Evolutionary conservation across 768 basidiomycete genomes (phyloP).

Genomic region (Mrakia frigida): DNA sequence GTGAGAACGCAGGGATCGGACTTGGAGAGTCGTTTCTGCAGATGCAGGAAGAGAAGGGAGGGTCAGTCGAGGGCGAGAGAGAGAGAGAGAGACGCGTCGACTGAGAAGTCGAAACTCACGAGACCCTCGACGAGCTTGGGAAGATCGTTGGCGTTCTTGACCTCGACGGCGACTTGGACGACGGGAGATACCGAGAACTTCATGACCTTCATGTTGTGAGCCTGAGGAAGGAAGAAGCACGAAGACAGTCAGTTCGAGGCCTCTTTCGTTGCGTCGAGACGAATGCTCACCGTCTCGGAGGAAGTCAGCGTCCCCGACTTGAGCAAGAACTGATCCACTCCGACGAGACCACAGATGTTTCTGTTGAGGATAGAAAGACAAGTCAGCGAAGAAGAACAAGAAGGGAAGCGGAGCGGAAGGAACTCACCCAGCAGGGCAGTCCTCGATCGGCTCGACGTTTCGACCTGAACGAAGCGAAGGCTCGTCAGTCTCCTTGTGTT

Average conservation of each 20-base stretch:
- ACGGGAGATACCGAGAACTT: slow-evolving; percentile 99
- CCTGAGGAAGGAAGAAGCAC: slow-evolving; percentile 40
- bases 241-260: no score
- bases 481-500: no score
- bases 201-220: slow-evolving; percentile 99
- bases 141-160: slow-evolving; percentile 98
- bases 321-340: slow-evolving; percentile 99
- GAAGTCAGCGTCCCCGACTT: slow-evolving; percentile 98
- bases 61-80: slow-evolving; percentile 39
- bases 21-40: slow-evolving; percentile 88
- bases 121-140: slow-evolving; percentile 99
- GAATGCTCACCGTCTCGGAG: slow-evolving; percentile 62
- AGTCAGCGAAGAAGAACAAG: no score
- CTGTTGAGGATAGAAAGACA: slow-evolving; percentile 39
- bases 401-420: background rate
- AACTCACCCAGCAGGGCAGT: slow-evolving; percentile 72
- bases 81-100: slow-evolving; percentile 96
- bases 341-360: slow-evolving; percentile 98
- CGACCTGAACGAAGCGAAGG: slow-evolving; percentile 50
- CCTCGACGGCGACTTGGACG: slow-evolving; percentile 97
- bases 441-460: slow-evolving; percentile 95
- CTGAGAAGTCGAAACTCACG: slow-evolving; percentile 99
- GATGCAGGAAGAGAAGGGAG: no score
- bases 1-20: slow-evolving; percentile 99
- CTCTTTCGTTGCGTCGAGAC: background rate